Evolutionary conservation across 2,329 filamentous ascomycete species (phyloP), one percentile per base, ranked within the genome.

Genomic region (Alternaria consortialis): DNA sequence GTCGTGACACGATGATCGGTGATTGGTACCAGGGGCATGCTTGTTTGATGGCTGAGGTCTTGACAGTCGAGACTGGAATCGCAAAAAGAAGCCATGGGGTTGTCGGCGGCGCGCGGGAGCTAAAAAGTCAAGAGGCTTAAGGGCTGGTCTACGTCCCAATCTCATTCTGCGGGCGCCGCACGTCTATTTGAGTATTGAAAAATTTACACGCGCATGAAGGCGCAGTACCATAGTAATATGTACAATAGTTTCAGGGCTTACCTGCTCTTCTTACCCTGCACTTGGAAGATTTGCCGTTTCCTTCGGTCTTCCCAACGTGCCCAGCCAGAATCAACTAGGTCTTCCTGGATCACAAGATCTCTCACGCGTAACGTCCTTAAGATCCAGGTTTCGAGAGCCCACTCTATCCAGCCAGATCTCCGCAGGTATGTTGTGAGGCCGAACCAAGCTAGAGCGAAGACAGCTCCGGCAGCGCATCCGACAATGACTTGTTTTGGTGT

Each of bases 281-380:
- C 66, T 20, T 60, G 63, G 25, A 71, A 67, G 11, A 53, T 40
- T 12, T 67, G 64, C 37, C 68, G 70, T 58, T 66, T 72, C 58
- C 80, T 80, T 56, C 80, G 77, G 50, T 84, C 82, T 78, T 94
- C 90, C 93, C 94, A 98, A 76, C 91, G 90, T 80, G 94, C 92
- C 94, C 94, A 99, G 2, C 95, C 95, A 42, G 93, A 90, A 81
- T 97, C 93, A 34, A 90, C 90, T 69, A 97, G 80, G 79, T 98
- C 94, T 80, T 98, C 94, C 76, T 91, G 90, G 7, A 96, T 84
- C 12, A 96, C 88, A 64, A 99, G 81, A 79, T 99, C 95, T 61
- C 95, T 85, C 48, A 97, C 82, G 60, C 94, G 85, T 48, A 95
- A 81, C 66, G 88, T 84, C 72, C 86, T 86, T 3, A 88, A 86